Conservation (phyloP, 306 rosid species). For the Cucurbita moschata region DNA sequence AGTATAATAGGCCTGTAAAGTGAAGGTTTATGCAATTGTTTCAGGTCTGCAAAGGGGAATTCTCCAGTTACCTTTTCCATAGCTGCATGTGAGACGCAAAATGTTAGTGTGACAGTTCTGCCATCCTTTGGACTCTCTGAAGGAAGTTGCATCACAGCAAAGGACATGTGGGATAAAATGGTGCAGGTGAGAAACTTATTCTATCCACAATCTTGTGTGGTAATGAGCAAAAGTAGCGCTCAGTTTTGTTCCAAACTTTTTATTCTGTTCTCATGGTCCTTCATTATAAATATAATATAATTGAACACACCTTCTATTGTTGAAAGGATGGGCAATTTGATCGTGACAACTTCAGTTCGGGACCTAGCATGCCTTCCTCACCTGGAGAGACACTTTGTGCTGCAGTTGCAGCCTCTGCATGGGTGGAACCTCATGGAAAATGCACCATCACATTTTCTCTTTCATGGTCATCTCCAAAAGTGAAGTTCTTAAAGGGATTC, state of each 20-base stretch:
- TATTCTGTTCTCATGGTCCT: background rate
- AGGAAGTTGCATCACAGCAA: constrained; percentile 57
- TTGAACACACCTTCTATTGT: background rate
- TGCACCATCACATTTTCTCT: constrained; percentile 84
- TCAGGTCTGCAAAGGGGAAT: constrained; percentile 82
- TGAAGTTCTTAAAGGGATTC: constrained; percentile 78
- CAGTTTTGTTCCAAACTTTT: background rate
- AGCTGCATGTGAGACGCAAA: constrained; percentile 97
- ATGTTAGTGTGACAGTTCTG: constrained; percentile 80
- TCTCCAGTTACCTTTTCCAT: constrained; percentile 87
- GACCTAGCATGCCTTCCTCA: constrained; percentile 78
- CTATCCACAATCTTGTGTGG: background rate
- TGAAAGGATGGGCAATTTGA: constrained; percentile 84
- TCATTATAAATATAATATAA: background rate
- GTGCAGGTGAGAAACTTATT: constrained; percentile 41
- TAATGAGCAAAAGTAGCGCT: background rate
- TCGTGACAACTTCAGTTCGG: constrained; percentile 57
- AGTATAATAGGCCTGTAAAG: background rate
- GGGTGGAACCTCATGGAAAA: constrained; percentile 99
- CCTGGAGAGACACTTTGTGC: constrained; percentile 90
- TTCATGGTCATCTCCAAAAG: constrained; percentile 96
- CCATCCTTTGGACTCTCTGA: constrained; percentile 83
- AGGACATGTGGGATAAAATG: constrained; percentile 78
- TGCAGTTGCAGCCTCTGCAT: constrained; percentile 88
- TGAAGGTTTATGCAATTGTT: constrained; percentile 17